Conservation (phyloP, 352 stramenopile genomes). For the Phytophthora hibernalis region DNA sequence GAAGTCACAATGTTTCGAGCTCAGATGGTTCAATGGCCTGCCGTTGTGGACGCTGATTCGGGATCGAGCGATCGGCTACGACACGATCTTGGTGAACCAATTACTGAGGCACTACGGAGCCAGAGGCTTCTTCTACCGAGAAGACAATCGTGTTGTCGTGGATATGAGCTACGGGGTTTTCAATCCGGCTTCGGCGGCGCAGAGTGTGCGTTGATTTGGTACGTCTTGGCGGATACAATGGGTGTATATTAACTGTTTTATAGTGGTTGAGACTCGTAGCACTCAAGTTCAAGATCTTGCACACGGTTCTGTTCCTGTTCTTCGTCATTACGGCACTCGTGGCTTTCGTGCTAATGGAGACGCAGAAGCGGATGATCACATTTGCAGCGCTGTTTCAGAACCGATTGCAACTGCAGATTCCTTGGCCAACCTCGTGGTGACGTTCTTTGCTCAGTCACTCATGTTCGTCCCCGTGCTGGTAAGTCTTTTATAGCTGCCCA, state of each 20-base stretch:
- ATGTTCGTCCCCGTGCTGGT: conserved; percentile 95
- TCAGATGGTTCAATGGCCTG: conserved; percentile 45
- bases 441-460: conserved; percentile 92
- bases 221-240: not conserved
- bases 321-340: conserved; percentile 94
- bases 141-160: conserved; percentile 58
- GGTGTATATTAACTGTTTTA: conserved; percentile 19
- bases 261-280: conserved; percentile 47
- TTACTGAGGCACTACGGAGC: conserved; percentile 68
- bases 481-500: conserved; percentile 4
- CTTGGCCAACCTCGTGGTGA: conserved; percentile 80
- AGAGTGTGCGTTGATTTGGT: conserved; percentile 38
- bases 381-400: conserved; percentile 93
- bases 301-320: conserved; percentile 94
- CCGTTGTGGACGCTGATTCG: conserved; percentile 55
- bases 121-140: conserved; percentile 74
- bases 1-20: conserved; percentile 57
- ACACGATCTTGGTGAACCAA: conserved; percentile 95
- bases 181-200: conserved; percentile 29
- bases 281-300: conserved; percentile 91
- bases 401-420: conserved; percentile 73
- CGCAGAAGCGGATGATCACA: conserved; percentile 92
- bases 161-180: conserved; percentile 84
- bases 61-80: conserved; percentile 72
- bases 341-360: conserved; percentile 93